Conservation (phyloP, 805 yeast species). For the Schwanniomyces sp. region DNA sequence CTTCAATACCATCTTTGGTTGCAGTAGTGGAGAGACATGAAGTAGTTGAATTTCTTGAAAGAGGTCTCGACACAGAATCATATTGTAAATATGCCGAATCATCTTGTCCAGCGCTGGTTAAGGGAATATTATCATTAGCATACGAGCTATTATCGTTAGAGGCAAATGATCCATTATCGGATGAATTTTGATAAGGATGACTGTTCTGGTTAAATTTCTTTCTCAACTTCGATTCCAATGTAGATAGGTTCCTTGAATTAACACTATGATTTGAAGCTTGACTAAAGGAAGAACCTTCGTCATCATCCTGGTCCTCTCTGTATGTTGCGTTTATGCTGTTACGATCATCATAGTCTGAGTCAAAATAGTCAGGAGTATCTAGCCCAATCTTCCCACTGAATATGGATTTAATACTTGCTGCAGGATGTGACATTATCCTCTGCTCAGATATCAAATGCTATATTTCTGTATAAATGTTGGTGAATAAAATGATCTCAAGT, state of each 20-base stretch:
- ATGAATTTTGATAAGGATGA: constrained; percentile 1
- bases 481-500: neutral
- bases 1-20: constrained; percentile 73
- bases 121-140: neutral
- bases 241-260: constrained; percentile 19
- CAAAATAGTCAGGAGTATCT: constrained; percentile 24
- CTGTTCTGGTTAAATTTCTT: neutral
- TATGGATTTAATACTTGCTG: constrained; percentile 40
- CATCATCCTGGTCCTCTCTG: constrained; percentile 11
- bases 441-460: neutral
- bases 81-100: constrained; percentile 4
- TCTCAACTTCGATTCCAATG: constrained; percentile 3
- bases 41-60: constrained; percentile 61
- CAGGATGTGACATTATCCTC: constrained; percentile 38
- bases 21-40: constrained; percentile 74
- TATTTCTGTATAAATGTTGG: neutral
- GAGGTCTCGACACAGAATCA: constrained; percentile 49
- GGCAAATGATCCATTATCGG: constrained; percentile 23
- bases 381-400: constrained; percentile 33
- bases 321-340: neutral
- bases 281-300: constrained; percentile 11
- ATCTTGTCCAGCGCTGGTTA: constrained; percentile 2
- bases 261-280: constrained; percentile 16
- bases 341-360: constrained; percentile 5
- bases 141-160: constrained; percentile 17